Conservation (phyloP, 495 filamentous ascomycete genomes). For the Penicillium coffeae region DNA sequence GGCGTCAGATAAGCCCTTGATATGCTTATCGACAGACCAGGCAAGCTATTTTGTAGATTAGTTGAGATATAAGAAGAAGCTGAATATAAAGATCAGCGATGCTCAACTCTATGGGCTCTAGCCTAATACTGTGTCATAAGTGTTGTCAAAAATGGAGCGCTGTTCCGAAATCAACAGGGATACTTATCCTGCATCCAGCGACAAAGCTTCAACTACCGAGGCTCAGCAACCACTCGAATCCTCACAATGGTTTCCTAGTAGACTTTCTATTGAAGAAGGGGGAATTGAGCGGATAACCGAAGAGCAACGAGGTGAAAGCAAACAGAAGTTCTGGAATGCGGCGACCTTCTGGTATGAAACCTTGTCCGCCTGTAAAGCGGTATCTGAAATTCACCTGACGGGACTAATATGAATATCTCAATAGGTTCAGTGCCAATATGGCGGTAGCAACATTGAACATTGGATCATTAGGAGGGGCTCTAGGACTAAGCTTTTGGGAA, state of each 20-base stretch:
- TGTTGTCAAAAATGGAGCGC: too few species aligned
- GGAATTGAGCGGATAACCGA: slow-evolving; percentile 65
- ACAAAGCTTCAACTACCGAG: background rate
- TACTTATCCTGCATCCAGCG: too few species aligned
- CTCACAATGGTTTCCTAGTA: slow-evolving; percentile 6
- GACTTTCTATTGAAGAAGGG: slow-evolving; percentile 55
- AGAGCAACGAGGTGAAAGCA: slow-evolving; percentile 56
- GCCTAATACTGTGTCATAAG: too few species aligned
- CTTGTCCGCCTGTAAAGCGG: background rate
- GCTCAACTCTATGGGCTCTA: too few species aligned
- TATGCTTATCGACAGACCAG: slow-evolving; percentile 16
- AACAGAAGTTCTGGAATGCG: slow-evolving; percentile 39
- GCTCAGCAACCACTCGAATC: background rate
- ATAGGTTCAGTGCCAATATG: slow-evolving; percentile 59
- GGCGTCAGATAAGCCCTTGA: slow-evolving; percentile 19
- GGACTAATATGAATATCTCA: background rate
- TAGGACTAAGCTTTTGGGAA: slow-evolving; percentile 45
- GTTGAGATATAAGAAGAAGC: background rate
- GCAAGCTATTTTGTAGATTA: background rate
- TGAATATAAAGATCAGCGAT: background rate
- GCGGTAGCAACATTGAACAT: slow-evolving; percentile 63
- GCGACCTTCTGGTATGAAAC: slow-evolving; percentile 49
- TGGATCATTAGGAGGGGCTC: slow-evolving; percentile 46
- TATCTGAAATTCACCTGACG: background rate
- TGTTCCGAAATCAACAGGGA: too few species aligned